phyloP scores from a whole-genome alignment of 495 filamentous ascomycete species.

The Lasiosphaeriaceae sp. region DNA sequence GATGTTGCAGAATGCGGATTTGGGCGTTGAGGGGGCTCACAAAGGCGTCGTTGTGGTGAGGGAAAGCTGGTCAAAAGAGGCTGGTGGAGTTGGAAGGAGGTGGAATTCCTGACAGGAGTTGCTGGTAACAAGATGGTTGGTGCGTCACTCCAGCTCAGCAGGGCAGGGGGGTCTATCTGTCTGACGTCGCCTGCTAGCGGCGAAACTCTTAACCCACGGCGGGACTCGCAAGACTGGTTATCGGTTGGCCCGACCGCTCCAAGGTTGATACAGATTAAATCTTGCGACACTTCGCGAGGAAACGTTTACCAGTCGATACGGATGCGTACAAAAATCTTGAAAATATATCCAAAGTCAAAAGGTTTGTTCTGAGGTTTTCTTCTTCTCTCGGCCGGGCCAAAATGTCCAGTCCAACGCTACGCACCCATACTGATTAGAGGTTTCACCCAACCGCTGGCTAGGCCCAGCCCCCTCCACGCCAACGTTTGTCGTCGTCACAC shows the following conservation, averaged over 20 bases:
- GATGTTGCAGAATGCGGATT: background rate
- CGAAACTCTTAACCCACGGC: background rate
- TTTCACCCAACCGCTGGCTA: too few species aligned
- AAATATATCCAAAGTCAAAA: too few species aligned
- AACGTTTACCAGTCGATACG: too few species aligned
- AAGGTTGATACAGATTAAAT: too few species aligned
- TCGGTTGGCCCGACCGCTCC: background rate
- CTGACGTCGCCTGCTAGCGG: slow-evolving; percentile 16
- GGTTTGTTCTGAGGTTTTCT: too few species aligned
- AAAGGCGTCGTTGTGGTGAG: background rate
- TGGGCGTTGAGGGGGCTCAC: slow-evolving; percentile 1
- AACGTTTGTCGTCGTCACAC: too few species aligned
- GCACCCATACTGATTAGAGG: too few species aligned
- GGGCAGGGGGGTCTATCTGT: slow-evolving; percentile 14
- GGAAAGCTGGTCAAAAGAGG: slow-evolving; percentile 17
- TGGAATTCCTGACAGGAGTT: slow-evolving; percentile 11
- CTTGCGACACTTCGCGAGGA: too few species aligned
- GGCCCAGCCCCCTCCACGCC: too few species aligned
- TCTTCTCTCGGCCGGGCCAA: too few species aligned
- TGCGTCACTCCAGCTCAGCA: slow-evolving; percentile 20
- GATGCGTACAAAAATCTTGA: too few species aligned
- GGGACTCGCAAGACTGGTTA: background rate
- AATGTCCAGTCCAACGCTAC: too few species aligned
- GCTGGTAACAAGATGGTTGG: slow-evolving; percentile 26
- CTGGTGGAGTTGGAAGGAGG: slow-evolving; percentile 21